Percentiles rank a stretch among this genome's conserved stretches.
These are phyloP conservation scores for Hypoxylon subgilvum DNA, from an alignment of 495 filamentous ascomycete species.

Conservation along the genomic window DNA sequence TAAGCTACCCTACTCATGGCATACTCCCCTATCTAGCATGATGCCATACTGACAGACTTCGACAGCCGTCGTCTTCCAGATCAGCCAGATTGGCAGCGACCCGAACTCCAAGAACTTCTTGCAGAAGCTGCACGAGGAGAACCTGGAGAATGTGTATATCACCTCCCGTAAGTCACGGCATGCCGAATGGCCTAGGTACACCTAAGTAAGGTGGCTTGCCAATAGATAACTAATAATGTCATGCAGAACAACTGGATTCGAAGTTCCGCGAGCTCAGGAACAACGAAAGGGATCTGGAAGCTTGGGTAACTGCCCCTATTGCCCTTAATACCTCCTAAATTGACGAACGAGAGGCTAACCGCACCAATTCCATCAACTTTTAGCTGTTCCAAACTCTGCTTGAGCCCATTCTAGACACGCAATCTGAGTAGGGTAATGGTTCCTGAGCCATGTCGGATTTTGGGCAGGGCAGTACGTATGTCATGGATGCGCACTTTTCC, in stretches of 20 bases:
- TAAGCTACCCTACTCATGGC: conserved; percentile 2
- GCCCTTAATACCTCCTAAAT: not conserved
- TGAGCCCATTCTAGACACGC: conserved; percentile 22
- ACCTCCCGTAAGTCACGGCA: conserved; percentile 22
- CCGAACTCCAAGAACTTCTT: conserved; percentile 18
- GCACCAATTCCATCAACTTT: not conserved
- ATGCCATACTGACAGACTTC: not conserved
- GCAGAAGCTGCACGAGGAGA: conserved; percentile 22
- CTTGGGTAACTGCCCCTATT: conserved; percentile 16
- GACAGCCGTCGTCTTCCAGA: conserved; percentile 33
- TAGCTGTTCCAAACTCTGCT: conserved; percentile 30
- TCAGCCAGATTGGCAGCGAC: conserved; percentile 33
- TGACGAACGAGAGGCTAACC: conserved; percentile 5
- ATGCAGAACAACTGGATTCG: conserved; percentile 21
- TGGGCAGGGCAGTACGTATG: no score
- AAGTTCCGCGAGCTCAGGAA: conserved; percentile 23
- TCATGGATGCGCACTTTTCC: no score
- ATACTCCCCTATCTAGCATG: not conserved
- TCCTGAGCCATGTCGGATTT: no score
- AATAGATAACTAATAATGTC: not conserved
- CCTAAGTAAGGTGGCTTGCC: not conserved
- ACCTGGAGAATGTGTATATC: conserved; percentile 32
- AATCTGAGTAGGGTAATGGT: not conserved
- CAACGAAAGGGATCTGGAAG: conserved; percentile 28
- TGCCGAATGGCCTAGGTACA: no score